A percentile compares a stretch with the other conserved stretches of the same genome.
phyloP scores from a whole-genome alignment of 345 rosid genomes.

The Syzygium jambos region DNA sequence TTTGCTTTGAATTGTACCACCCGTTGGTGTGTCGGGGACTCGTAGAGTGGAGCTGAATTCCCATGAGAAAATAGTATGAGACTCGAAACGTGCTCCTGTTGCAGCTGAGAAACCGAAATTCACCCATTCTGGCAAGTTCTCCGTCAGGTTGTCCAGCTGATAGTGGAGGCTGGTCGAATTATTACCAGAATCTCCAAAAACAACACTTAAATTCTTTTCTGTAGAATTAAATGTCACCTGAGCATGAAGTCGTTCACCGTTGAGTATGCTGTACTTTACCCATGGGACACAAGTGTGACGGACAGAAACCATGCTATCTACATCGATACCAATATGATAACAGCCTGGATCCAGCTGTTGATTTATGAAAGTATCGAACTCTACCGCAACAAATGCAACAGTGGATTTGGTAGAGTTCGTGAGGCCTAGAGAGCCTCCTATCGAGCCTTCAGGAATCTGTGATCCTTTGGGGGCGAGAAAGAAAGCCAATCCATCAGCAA shows the following conservation, averaged over 20 bases:
- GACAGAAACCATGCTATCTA: neutral
- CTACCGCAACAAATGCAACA: slow-evolving; percentile 7
- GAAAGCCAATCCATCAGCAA: slow-evolving; percentile 9
- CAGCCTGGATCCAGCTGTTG: neutral
- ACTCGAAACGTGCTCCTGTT: neutral
- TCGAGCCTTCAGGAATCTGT: neutral
- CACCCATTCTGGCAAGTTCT: neutral
- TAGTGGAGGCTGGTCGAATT: neutral
- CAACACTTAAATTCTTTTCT: neutral
- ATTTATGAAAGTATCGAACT: slow-evolving; percentile 6
- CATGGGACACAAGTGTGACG: neutral
- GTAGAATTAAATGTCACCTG: neutral
- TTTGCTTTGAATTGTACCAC: neutral
- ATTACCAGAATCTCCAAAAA: neutral
- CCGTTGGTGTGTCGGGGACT: neutral
- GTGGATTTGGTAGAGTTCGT: neutral
- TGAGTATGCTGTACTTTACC: neutral
- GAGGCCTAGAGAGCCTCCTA: slow-evolving; percentile 5
- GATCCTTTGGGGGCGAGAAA: neutral
- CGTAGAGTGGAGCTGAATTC: neutral
- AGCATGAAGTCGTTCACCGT: neutral
- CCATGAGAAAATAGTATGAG: neutral
- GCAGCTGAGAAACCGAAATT: neutral
- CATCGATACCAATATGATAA: slow-evolving; percentile 1
- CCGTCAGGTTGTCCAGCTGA: neutral